These are phyloP conservation scores for Cryptosporidium sp. DNA, from an alignment of 169 alveolate species.

Conservation along the genomic window DNA sequence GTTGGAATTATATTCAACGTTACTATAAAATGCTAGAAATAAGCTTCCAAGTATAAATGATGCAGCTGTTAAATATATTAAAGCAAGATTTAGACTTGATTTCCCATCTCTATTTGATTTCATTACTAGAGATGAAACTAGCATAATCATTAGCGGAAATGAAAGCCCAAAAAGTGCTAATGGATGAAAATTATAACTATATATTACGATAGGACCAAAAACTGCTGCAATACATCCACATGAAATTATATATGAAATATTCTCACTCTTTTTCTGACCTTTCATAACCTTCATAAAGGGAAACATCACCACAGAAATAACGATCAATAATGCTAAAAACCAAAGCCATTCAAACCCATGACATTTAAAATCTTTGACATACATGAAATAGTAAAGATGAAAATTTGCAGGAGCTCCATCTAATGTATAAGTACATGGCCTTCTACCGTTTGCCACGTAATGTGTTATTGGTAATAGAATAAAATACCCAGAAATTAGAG, in stretches of 20 bases:
- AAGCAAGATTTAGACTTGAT: slow-evolving; percentile 5
- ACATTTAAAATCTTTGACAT: slow-evolving; percentile 46
- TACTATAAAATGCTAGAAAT: slow-evolving; percentile 56
- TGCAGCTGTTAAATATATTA: slow-evolving; percentile 41
- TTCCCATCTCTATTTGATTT: neutral
- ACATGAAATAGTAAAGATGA: slow-evolving; percentile 9
- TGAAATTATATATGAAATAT: slow-evolving; percentile 2
- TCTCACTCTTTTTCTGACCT: slow-evolving; percentile 5
- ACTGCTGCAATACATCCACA: slow-evolving; percentile 13
- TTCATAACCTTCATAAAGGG: slow-evolving; percentile 43
- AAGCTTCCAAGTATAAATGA: slow-evolving; percentile 57
- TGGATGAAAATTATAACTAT: slow-evolving; percentile 69
- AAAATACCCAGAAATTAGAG: slow-evolving; percentile 52
- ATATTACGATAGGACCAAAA: slow-evolving; percentile 56
- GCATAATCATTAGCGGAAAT: slow-evolving; percentile 40
- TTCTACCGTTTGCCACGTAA: slow-evolving; percentile 62
- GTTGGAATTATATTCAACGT: slow-evolving; percentile 22
- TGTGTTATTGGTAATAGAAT: slow-evolving; percentile 60
- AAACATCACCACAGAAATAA: slow-evolving; percentile 26
- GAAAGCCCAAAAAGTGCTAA: slow-evolving; percentile 63
- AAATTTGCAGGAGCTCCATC: slow-evolving; percentile 6
- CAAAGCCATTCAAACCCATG: slow-evolving; percentile 76
- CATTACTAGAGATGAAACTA: slow-evolving; percentile 33
- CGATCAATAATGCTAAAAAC: slow-evolving; percentile 42
- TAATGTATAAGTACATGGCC: slow-evolving; percentile 45